Base-by-base conservation (phyloP, 257 asterid species). In the Capsicum pubescens region DNA sequence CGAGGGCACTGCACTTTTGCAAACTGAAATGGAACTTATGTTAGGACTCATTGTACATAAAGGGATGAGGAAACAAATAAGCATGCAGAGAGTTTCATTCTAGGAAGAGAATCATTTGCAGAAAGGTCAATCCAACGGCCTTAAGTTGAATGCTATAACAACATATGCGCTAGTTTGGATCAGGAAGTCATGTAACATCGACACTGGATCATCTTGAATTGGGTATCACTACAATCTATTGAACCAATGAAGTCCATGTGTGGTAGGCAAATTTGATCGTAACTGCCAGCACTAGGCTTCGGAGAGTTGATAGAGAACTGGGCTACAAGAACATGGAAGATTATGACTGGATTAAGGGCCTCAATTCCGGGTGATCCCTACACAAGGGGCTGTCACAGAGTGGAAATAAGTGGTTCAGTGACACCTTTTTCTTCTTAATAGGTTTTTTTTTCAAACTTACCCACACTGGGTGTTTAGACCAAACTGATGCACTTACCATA, bases 1-100 rank as follows among this genome's bases (percentile, higher is more conserved):
- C 99, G 98, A 84, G 98, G 99, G 79, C 99, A 96, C 80, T 96
- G 99, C 85, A 94, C 98, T 15, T 91, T 92, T 70, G 98, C 99
- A 80, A 95, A 92, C 99, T 95, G 94, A 84, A 83, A 68, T 15
- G 48, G 55, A 55, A 54, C 46, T 26, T 55, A 54, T 1, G 50
- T 77, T 15, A 77, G 26, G 48, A 54, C 82, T 0, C 64, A 26
- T 54, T 77, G 64, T 14, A 54, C 61, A 26, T 77, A 54, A 77
- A 77, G 0, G 32, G 26, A 46, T 44, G 58, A 71, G 79, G 58
- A 71, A 70, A n/a, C 58, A 44, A 17, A 71, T 44, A 44, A n/a
- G 36, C 36, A 71, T 71, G 79, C 57, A 71, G 17, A 10, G 6
- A 50, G 81, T 76, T 50, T 21, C 80, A 76, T 7, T 76, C 63